These are phyloP conservation scores for Globomyces pollinis-pini DNA, from an alignment of 192 early-diverging fungal genomes.

Conservation along the genomic window DNA sequence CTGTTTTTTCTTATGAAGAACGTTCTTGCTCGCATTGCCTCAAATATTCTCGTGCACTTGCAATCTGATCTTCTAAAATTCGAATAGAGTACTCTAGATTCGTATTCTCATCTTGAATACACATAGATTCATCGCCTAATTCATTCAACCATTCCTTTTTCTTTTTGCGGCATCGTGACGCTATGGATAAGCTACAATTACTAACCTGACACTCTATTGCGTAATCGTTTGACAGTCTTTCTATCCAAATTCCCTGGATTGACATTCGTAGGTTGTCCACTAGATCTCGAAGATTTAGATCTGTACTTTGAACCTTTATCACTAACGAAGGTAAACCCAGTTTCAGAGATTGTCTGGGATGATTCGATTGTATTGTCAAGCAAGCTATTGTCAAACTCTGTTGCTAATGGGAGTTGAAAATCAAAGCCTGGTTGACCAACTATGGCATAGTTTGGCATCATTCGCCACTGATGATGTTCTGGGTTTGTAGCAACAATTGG, in stretches of 20 bases:
- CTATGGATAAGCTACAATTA: too few relatives aligned
- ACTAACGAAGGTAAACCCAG: too few relatives aligned
- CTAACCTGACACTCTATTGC: conserved; percentile 16
- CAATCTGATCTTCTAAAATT: conserved; percentile 8
- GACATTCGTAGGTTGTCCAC: conserved; percentile 13
- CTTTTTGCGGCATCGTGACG: conserved; percentile 11
- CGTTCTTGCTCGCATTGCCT: neutral
- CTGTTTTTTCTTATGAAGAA: neutral
- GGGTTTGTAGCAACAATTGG: too few relatives aligned
- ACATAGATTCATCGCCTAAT: conserved; percentile 4
- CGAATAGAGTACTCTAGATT: neutral
- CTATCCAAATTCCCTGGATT: conserved; percentile 4
- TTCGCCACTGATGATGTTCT: too few relatives aligned
- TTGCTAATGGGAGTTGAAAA: too few relatives aligned
- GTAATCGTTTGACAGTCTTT: conserved; percentile 14
- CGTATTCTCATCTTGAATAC: conserved; percentile 6
- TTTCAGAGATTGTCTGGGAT: too few relatives aligned
- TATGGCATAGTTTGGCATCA: too few relatives aligned
- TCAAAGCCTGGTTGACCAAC: too few relatives aligned
- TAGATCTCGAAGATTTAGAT: too few relatives aligned
- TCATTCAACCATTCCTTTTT: conserved; percentile 17
- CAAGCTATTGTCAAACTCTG: too few relatives aligned
- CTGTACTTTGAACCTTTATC: too few relatives aligned
- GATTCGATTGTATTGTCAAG: too few relatives aligned
- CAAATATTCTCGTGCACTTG: neutral